Percentiles rank a stretch among this genome's conserved stretches.
Conservation (phyloP, 2,329 filamentous ascomycete species). For the Zelopaecilomyces penicillatus region DNA sequence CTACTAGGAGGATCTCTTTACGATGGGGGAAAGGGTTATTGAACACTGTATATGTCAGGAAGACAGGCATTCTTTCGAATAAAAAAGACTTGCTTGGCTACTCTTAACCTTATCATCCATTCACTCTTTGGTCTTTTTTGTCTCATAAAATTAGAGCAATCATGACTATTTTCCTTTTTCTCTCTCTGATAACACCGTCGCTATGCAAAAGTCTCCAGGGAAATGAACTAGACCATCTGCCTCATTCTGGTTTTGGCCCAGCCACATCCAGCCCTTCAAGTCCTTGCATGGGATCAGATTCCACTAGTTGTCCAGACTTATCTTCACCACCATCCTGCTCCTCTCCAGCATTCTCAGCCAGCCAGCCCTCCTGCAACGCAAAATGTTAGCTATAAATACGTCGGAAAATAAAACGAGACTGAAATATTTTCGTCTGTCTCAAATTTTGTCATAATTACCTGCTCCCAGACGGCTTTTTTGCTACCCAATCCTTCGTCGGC, state of each 20-base stretch:
- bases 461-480: constrained; percentile 93
- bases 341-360: constrained; percentile 79
- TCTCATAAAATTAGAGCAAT: constrained; percentile 7
- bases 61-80: constrained; percentile 9
- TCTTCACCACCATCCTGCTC: constrained; percentile 48
- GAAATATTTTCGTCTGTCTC: not conserved
- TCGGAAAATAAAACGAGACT: constrained; percentile 4
- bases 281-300: constrained; percentile 89
- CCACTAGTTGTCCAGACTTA: constrained; percentile 35
- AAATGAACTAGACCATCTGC: constrained; percentile 6
- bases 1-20: not conserved
- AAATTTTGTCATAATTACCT: constrained; percentile 49
- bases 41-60: constrained; percentile 13
- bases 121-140: not conserved
- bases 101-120: constrained; percentile 1
- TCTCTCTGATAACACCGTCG: constrained; percentile 34
- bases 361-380: constrained; percentile 69
- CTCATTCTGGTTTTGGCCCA: constrained; percentile 71
- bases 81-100: constrained; percentile 8
- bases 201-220: constrained; percentile 30
- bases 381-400: not conserved
- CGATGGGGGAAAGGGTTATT: constrained; percentile 5
- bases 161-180: constrained; percentile 11
- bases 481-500: constrained; percentile 80
- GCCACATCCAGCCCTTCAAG: constrained; percentile 89